Evolutionary conservation across 1,284 basidiomycete genomes (phyloP).

Genomic region (Leccinum fallax): DNA sequence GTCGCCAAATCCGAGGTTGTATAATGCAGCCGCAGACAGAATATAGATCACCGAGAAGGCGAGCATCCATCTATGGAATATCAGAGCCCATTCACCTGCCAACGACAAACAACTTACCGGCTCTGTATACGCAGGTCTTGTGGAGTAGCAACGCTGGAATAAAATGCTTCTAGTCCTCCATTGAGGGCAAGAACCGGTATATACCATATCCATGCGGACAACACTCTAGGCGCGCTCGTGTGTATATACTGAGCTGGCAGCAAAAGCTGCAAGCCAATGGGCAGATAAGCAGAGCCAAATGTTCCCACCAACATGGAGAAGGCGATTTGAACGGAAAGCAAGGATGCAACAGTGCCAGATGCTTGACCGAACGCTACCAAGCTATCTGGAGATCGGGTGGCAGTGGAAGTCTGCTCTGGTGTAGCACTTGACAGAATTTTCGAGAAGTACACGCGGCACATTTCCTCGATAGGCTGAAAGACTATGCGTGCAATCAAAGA

Average conservation of each 20-base stretch:
- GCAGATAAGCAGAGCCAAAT: slow-evolving; percentile 76
- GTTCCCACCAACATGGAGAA: slow-evolving; percentile 72
- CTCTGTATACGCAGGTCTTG: slow-evolving; percentile 68
- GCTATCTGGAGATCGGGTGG: neutral
- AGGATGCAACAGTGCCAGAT: slow-evolving; percentile 45
- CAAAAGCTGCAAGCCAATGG: slow-evolving; percentile 66
- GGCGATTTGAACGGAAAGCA: slow-evolving; percentile 71
- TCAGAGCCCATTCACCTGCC: neutral
- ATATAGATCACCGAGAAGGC: slow-evolving; percentile 67
- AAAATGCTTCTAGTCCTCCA: slow-evolving; percentile 87
- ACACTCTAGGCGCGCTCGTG: slow-evolving; percentile 74
- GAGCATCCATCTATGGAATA: slow-evolving; percentile 60
- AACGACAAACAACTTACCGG: slow-evolving; percentile 41
- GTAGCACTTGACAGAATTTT: slow-evolving; percentile 48
- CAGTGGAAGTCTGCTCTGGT: slow-evolving; percentile 3
- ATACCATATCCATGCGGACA: slow-evolving; percentile 80
- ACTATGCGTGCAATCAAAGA: slow-evolving; percentile 88
- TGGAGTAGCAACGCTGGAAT: slow-evolving; percentile 74
- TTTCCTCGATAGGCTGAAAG: slow-evolving; percentile 94
- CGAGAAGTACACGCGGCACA: slow-evolving; percentile 85
- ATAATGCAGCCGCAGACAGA: slow-evolving; percentile 51
- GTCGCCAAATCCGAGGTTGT: slow-evolving; percentile 59
- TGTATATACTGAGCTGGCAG: slow-evolving; percentile 72
- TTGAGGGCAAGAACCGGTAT: slow-evolving; percentile 88
- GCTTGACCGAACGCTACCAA: slow-evolving; percentile 37